These are phyloP conservation scores for Coemansia sp. DNA, from an alignment of 192 early-diverging fungal genomes.

Conservation along the genomic window DNA sequence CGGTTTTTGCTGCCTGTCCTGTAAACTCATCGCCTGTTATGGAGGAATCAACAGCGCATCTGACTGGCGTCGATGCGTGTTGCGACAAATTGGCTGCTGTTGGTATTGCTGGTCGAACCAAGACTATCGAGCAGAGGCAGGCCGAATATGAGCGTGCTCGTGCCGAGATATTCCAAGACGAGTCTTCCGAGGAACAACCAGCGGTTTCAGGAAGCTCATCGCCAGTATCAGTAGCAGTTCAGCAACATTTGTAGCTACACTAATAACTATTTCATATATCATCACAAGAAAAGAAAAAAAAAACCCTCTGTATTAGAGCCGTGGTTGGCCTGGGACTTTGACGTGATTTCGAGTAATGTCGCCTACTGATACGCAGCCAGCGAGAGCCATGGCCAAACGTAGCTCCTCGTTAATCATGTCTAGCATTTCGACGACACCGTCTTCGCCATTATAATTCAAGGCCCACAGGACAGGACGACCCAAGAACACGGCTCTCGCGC, in stretches of 20 bases:
- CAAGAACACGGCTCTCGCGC: slow-evolving; percentile 76
- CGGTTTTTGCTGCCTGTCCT: neutral
- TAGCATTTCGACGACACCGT: slow-evolving; percentile 81
- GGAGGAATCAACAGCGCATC: neutral
- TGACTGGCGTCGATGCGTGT: neutral
- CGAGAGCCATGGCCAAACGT: slow-evolving; percentile 77
- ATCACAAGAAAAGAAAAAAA: too few species aligned
- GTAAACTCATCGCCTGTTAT: neutral
- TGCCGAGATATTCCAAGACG: slow-evolving; percentile 39
- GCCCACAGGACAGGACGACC: slow-evolving; percentile 69
- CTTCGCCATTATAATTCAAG: slow-evolving; percentile 83
- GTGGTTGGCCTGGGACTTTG: slow-evolving; percentile 12
- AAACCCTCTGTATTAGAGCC: slow-evolving; percentile 8
- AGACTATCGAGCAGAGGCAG: slow-evolving; percentile 31
- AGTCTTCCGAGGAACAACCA: neutral
- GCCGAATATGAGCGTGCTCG: slow-evolving; percentile 40
- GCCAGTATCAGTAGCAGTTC: neutral
- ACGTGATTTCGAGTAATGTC: slow-evolving; percentile 45
- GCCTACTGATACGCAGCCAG: slow-evolving; percentile 52
- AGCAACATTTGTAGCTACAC: neutral
- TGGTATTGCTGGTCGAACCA: neutral
- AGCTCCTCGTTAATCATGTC: slow-evolving; percentile 85
- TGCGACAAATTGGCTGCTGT: neutral
- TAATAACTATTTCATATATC: neutral
- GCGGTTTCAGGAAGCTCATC: neutral